Percentiles rank a stretch among this genome's conserved stretches.
Evolutionary conservation across 371 early-diverging fungal species (phyloP).

Genomic region (Batkoa obscura): DNA sequence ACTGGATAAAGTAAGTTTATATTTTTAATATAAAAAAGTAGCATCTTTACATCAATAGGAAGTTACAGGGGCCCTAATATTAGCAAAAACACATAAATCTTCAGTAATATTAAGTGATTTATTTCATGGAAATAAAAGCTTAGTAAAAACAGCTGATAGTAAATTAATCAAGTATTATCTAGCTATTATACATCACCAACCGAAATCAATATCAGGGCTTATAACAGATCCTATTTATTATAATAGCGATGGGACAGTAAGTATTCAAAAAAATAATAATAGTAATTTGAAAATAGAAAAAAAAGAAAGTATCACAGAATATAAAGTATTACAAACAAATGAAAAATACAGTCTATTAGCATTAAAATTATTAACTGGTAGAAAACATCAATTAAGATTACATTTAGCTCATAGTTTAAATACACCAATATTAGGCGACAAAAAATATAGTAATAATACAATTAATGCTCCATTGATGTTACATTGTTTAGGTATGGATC

Average conservation of each 20-base stretch:
- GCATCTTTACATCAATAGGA: not conserved
- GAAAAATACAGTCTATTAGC: not conserved
- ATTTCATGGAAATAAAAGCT: not conserved
- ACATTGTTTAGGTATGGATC: no score
- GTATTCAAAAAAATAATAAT: not conserved
- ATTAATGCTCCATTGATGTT: no score
- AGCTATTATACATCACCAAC: not conserved
- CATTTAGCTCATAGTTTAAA: not conserved
- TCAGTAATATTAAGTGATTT: not conserved
- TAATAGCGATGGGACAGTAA: not conserved
- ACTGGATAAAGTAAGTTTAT: not conserved
- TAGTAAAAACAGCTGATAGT: not conserved
- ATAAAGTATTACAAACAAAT: not conserved
- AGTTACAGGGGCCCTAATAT: slow-evolving; percentile 1
- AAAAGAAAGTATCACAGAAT: not conserved
- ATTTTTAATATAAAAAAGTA: not conserved
- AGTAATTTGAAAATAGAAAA: not conserved
- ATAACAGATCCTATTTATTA: not conserved
- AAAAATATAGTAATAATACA: not conserved
- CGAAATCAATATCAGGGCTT: not conserved
- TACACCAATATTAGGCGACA: not conserved
- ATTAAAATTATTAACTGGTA: not conserved
- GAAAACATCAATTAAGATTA: slow-evolving; percentile 1
- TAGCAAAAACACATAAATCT: not conserved
- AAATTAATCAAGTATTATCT: not conserved